These are phyloP conservation scores for Pyricularia grisea DNA, from an alignment of 2,329 filamentous ascomycete species.

Conservation along the genomic window DNA sequence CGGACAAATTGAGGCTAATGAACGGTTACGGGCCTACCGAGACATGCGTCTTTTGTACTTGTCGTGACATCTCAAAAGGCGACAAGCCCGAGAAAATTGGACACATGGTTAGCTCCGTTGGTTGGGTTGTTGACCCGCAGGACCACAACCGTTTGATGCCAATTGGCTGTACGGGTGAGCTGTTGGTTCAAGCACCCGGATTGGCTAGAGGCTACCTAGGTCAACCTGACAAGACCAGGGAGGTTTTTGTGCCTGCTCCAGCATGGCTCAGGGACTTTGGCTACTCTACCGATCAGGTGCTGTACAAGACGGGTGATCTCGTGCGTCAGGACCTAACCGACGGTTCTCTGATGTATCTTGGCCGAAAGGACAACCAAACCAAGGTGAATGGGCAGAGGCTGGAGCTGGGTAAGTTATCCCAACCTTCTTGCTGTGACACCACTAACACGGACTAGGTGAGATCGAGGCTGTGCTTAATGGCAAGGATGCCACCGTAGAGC, in stretches of 20 bases:
- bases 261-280: conserved; percentile 7
- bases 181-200: conserved; percentile 34
- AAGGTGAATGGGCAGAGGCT: conserved; percentile 4
- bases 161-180: conserved; percentile 19
- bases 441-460: neutral
- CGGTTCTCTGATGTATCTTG: neutral
- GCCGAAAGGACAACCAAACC: conserved; percentile 2
- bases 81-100: conserved; percentile 11
- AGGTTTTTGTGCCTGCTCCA: neutral
- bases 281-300: conserved; percentile 7
- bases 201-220: conserved; percentile 33
- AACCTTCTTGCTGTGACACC: too few species aligned
- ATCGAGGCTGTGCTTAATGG: neutral
- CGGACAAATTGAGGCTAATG: conserved; percentile 2
- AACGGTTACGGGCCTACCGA: conserved; percentile 50
- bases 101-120: conserved; percentile 10
- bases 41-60: conserved; percentile 5
- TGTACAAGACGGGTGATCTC: conserved; percentile 10
- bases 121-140: conserved; percentile 9
- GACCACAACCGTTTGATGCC: conserved; percentile 6
- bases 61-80: conserved; percentile 1
- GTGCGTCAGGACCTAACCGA: neutral
- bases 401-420: conserved; percentile 1
- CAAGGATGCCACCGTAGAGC: neutral
- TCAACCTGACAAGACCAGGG: conserved; percentile 12